Conservation (phyloP, 495 filamentous ascomycete species). For the Penicillium malachiteum region DNA sequence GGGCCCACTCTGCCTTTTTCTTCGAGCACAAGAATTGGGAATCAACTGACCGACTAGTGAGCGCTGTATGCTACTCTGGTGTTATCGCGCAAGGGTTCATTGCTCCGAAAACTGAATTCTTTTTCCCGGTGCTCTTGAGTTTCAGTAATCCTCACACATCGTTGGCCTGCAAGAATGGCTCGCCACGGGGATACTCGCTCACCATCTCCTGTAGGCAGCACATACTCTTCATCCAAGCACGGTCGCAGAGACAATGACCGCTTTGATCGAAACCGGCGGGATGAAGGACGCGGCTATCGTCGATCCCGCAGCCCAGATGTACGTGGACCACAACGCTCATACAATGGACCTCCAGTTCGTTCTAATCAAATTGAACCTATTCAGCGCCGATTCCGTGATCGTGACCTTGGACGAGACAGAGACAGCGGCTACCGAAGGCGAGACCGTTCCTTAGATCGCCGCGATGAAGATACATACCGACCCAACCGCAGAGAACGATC, state of each 20-base stretch:
- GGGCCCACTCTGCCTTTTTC: background rate
- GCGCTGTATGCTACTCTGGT: constrained; percentile 14
- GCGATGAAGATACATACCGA: constrained; percentile 67
- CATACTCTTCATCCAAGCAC: constrained; percentile 71
- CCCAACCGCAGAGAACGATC: constrained; percentile 60
- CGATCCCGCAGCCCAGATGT: constrained; percentile 76
- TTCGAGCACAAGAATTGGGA: background rate
- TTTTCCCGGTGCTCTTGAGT: constrained; percentile 34
- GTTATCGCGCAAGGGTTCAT: background rate
- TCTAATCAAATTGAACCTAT: constrained; percentile 26
- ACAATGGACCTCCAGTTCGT: background rate
- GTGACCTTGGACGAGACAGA: constrained; percentile 55
- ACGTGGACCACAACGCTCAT: constrained; percentile 27
- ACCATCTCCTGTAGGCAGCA: constrained; percentile 94
- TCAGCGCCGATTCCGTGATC: constrained; percentile 62
- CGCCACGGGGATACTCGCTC: constrained; percentile 89
- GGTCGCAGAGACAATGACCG: constrained; percentile 75
- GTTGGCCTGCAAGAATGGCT: constrained; percentile 74
- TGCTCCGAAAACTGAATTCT: constrained; percentile 4
- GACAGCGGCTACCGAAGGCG: constrained; percentile 66
- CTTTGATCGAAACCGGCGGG: constrained; percentile 62
- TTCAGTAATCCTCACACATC: constrained; percentile 64
- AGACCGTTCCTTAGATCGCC: constrained; percentile 71
- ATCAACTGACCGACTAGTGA: constrained; percentile 1
- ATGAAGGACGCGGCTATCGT: constrained; percentile 59